phyloP scores from a whole-genome alignment of 768 basidiomycete genomes.

The Amanita polypyramis region DNA sequence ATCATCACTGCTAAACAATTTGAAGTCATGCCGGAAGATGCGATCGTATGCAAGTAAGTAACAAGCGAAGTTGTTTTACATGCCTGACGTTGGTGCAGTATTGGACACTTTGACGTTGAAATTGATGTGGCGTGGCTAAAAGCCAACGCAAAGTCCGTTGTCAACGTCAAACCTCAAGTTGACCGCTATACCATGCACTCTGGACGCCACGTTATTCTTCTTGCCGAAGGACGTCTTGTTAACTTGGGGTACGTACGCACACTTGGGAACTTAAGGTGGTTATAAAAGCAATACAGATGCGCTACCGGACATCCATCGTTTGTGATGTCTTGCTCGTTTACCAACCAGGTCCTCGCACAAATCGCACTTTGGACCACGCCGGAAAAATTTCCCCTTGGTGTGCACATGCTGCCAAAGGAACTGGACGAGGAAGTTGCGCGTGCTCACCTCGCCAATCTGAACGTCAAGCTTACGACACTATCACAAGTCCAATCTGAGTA shows the following conservation, averaged over 20 bases:
- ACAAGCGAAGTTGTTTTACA: background rate
- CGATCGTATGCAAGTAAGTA: slow-evolving; percentile 92
- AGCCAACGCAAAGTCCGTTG: slow-evolving; percentile 69
- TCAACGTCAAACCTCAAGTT: slow-evolving; percentile 98
- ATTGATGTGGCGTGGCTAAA: slow-evolving; percentile 99
- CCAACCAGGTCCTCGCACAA: slow-evolving; percentile 97
- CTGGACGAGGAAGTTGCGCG: slow-evolving; percentile 99
- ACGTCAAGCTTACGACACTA: slow-evolving; percentile 86
- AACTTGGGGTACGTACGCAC: slow-evolving; percentile 71
- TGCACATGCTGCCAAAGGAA: slow-evolving; percentile 97
- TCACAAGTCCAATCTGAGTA: slow-evolving; percentile 71
- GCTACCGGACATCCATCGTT: slow-evolving; percentile 98
- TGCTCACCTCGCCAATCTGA: slow-evolving; percentile 84
- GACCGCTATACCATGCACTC: slow-evolving; percentile 91
- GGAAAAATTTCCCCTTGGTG: slow-evolving; percentile 89
- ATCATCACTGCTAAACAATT: slow-evolving; percentile 94
- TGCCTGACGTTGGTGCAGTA: slow-evolving; percentile 33
- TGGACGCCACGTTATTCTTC: slow-evolving; percentile 93
- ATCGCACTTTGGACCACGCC: slow-evolving; percentile 96
- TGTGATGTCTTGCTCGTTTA: slow-evolving; percentile 99
- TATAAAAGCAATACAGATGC: slow-evolving; percentile 39
- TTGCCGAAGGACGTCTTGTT: slow-evolving; percentile 97
- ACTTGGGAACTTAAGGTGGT: background rate
- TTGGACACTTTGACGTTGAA: slow-evolving; percentile 81
- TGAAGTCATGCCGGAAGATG: slow-evolving; percentile 91